Evolutionary conservation across 83 land plant species (phyloP), one percentile per base, ranked within the genome.

Genomic region (Picea mariana): DNA sequence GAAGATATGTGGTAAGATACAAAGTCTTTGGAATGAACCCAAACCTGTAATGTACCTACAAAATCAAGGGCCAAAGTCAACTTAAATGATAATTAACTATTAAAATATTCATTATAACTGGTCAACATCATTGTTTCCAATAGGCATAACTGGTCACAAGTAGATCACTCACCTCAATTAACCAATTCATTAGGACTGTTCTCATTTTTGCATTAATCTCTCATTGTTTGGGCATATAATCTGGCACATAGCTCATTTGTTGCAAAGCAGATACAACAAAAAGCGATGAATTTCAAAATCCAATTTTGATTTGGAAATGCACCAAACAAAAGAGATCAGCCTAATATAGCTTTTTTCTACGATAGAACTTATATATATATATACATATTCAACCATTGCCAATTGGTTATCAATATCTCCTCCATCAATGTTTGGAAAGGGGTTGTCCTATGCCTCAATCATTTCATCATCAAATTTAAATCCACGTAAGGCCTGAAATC

Each of bases 291-390:
- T 2, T 5, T 5, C 6, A 52, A 58, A 6, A 69, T 69, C 6
- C 40, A 38, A 38, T 34, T 38, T 9, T 38, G 34, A 42, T 17
- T 69, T 38, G 13, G 75, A 34, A 68, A 68, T 52, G 58, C 58
- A 52, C 12, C 58, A 13, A 52, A 52, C 58, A 52, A 18, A 68
- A 68, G n/a, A 72, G 55, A 42, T 72, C n/a, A 42, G 9, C 20
- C 52, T 20, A 62, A 49, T 52, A 38, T 21, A 87, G 87, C 89
- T 91, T 89, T 13, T 79, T 78, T 62, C 81, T 86, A 40, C 81
- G 87, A 80, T 91, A 91, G 63, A 89, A 91, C 24, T 81, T 86
- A 81, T 87, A 91, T 27, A 83, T 91, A 91, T 21, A 91, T 89
- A 72, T 90, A 5, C 47, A 42, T 42, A 42, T 42, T 42, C 47